Evolutionary conservation across 225 moss, liverwort and hornwort species (phyloP), one percentile per base, ranked within the genome.

Genomic region (Climacium dendroides): DNA sequence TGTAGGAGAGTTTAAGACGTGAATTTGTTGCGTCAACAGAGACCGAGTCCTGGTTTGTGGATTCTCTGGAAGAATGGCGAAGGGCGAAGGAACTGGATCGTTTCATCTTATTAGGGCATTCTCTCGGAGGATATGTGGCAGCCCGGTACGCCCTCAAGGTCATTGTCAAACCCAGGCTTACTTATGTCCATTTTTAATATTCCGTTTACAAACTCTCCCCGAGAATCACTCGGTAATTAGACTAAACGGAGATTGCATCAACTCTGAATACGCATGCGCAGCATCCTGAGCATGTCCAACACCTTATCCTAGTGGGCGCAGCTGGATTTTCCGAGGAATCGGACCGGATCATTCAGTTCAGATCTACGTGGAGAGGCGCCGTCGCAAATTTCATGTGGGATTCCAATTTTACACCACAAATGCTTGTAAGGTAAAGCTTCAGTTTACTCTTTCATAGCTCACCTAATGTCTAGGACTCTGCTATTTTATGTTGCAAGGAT

Each of bases 11-110:
- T 72, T 48, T 32, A 77, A 64, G 57, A 79, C 79, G 5, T 82
- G 57, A 26, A 32, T 47, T 48, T 50, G 34, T 88, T 84, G 55
- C 63, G 65, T 86, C 43, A 45, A 72, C 72, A 98, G 95, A 98
- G 86, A 93, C 97, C 15, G 94, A 98, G 80, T 96, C 95, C n/a
- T 98, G 94, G 96, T 96, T 98, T 87, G 93, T 98, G 87, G 93
- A 96, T 64, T 96, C 96, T 39, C 83, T 98, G 78, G 95, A 98
- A 89, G 97, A 98, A 87, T 96, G 96, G 97, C 93, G 93, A 90
- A 95, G 86, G 82, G 92, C 90, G 25, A 98, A 96, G 89, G 92
- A 95, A 19, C 74, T 96, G 85, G 95, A 96, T 45, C 94, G 91
- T 80, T 96, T 98, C 79, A 95, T 96, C 81, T 88, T 96, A 87